A percentile compares a stretch with the other conserved stretches of the same genome.
These are phyloP conservation scores for Epichloe elymi DNA, from an alignment of 2,329 filamentous ascomycete species.

Conservation along the genomic window DNA sequence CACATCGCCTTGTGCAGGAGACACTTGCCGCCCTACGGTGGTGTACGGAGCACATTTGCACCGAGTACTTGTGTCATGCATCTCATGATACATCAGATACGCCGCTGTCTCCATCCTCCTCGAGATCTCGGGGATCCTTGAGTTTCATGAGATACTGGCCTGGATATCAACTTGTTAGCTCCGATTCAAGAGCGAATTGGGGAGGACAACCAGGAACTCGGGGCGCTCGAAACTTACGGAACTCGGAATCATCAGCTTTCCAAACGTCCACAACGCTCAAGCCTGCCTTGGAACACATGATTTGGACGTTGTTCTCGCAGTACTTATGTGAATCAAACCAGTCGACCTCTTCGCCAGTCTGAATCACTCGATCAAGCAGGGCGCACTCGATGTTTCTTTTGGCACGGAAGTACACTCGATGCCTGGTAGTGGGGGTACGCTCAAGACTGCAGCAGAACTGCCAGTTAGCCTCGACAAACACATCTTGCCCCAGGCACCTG, in stretches of 20 bases:
- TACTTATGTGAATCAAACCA: constrained; percentile 33
- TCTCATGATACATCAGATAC: constrained; percentile 17
- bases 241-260: constrained; percentile 25
- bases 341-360: constrained; percentile 23
- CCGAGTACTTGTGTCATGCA: neutral
- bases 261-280: constrained; percentile 23
- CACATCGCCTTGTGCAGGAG: neutral
- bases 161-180: constrained; percentile 11
- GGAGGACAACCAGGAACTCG: neutral
- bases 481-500: constrained; percentile 18
- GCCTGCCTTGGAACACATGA: constrained; percentile 27
- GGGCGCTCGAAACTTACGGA: constrained; percentile 18
- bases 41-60: neutral
- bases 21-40: neutral
- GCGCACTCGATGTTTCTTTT: constrained; percentile 19
- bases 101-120: constrained; percentile 25
- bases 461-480: constrained; percentile 26
- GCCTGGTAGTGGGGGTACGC: constrained; percentile 22
- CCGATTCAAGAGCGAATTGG: constrained; percentile 1
- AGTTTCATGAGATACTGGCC: constrained; percentile 25
- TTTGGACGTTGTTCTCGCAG: constrained; percentile 20
- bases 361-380: constrained; percentile 14
- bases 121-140: constrained; percentile 16
- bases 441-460: constrained; percentile 24
- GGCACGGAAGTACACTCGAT: constrained; percentile 27